Percentiles rank a stretch among this genome's conserved stretches.
phyloP scores from a whole-genome alignment of 2,329 filamentous ascomycete genomes.

The Colletotrichum chrysophilum region DNA sequence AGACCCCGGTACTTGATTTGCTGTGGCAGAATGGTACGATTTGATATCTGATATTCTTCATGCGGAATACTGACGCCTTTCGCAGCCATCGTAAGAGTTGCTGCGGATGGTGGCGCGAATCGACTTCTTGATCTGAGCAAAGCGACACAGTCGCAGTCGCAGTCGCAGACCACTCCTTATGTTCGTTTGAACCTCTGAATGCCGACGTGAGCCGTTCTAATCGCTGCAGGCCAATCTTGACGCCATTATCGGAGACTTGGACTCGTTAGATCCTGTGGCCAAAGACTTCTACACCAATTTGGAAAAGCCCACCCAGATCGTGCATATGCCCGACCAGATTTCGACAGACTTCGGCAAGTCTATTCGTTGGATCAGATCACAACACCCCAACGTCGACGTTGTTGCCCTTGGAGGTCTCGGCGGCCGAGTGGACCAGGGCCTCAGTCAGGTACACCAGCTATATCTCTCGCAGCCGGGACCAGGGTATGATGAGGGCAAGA shows the following conservation, averaged over 20 bases:
- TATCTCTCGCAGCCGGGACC: constrained; percentile 65
- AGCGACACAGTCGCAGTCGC: not conserved
- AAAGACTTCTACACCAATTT: constrained; percentile 69
- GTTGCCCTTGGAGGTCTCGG: constrained; percentile 84
- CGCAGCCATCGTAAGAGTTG: constrained; percentile 71
- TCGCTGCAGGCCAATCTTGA: constrained; percentile 61
- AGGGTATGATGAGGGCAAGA: constrained; percentile 54
- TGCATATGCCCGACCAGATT: constrained; percentile 80
- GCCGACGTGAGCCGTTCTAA: not conserved
- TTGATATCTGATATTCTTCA: constrained; percentile 1
- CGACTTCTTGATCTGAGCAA: constrained; percentile 57
- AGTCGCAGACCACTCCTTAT: not conserved
- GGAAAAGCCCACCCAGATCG: constrained; percentile 58
- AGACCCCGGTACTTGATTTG: constrained; percentile 50
- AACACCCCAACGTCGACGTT: constrained; percentile 59
- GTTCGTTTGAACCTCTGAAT: not conserved
- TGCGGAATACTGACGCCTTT: constrained; percentile 23
- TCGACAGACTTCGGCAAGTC: constrained; percentile 93
- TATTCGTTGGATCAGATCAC: constrained; percentile 61
- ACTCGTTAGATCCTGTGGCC: constrained; percentile 74
- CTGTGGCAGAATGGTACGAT: constrained; percentile 54
- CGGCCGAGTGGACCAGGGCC: constrained; percentile 89
- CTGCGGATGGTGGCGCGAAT: constrained; percentile 92
- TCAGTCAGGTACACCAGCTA: constrained; percentile 88
- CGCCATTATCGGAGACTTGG: constrained; percentile 87